A percentile compares a stretch with the other conserved stretches of the same genome.
Evolutionary conservation across 2,329 filamentous ascomycete species (phyloP).

Genomic region (Diplodia corticola): DNA sequence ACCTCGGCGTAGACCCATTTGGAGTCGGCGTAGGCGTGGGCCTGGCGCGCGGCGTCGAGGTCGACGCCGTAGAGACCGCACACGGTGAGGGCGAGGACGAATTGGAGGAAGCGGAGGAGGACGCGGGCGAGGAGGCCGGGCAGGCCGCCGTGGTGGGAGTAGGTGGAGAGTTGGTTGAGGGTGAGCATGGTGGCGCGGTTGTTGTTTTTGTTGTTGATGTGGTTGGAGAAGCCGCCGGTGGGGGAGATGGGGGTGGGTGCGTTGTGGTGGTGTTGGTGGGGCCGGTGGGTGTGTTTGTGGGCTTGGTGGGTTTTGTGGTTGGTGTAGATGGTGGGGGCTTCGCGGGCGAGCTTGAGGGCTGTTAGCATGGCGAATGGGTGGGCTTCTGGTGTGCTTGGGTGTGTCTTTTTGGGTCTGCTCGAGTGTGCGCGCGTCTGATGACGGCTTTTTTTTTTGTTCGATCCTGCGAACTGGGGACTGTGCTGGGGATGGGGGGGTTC

Average conservation of each 20-base stretch:
- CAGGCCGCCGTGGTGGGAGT: constrained; percentile 35
- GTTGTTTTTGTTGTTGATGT: background rate
- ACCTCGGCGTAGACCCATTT: constrained; percentile 66
- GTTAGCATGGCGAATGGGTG: too few relatives aligned
- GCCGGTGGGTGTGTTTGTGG: background rate
- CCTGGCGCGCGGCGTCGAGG: constrained; percentile 37
- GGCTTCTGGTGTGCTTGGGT: too few relatives aligned
- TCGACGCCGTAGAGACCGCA: constrained; percentile 65
- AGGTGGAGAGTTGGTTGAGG: constrained; percentile 1
- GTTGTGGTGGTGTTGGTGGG: background rate
- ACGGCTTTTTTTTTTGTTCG: background rate
- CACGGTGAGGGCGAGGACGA: constrained; percentile 74
- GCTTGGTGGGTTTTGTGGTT: constrained; percentile 16
- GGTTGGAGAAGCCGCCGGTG: background rate
- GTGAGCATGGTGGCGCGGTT: constrained; percentile 16
- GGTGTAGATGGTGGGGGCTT: constrained; percentile 14
- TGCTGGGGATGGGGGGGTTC: background rate
- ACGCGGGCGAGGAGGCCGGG: constrained; percentile 56
- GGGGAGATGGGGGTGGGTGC: background rate
- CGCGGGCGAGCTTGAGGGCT: constrained; percentile 6
- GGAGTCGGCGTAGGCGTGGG: constrained; percentile 47
- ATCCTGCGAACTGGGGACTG: background rate
- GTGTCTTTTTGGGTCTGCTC: too few relatives aligned
- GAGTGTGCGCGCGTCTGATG: background rate
- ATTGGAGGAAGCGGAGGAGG: constrained; percentile 70